A percentile compares a stretch with the other conserved stretches of the same genome.
phyloP scores from a whole-genome alignment of 73 alveolate genomes.

The Symbiodinium pilosum region DNA sequence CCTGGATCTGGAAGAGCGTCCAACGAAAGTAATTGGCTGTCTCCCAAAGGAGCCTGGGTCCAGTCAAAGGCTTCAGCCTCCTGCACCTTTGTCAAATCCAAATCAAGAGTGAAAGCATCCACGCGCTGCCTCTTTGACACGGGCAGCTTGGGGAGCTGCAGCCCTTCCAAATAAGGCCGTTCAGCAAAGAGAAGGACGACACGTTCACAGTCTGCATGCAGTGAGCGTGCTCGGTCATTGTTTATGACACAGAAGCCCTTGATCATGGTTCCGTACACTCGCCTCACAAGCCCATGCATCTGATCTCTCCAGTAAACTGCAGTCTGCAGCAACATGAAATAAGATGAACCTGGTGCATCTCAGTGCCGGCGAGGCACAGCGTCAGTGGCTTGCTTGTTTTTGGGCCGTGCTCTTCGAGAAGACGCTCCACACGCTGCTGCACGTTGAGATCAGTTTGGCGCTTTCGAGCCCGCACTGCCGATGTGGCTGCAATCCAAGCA shows the following conservation, averaged over 20 bases:
- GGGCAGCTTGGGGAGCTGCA: constrained; percentile 21
- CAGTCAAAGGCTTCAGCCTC: constrained; percentile 78
- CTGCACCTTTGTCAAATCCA: constrained; percentile 45
- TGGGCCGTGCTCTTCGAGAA: constrained; percentile 41
- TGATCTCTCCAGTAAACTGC: background rate
- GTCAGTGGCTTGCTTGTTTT: constrained; percentile 39
- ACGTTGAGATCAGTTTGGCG: constrained; percentile 83
- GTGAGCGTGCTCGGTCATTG: constrained; percentile 63
- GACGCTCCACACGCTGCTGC: constrained; percentile 72
- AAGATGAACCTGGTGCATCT: background rate
- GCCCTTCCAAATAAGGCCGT: constrained; percentile 30
- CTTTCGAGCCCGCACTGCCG: constrained; percentile 67
- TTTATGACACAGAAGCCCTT: constrained; percentile 86
- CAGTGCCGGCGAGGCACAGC: constrained; percentile 15
- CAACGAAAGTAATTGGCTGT: background rate
- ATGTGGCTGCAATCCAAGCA: constrained; percentile 76
- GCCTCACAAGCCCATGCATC: background rate
- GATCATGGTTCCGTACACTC: constrained; percentile 44
- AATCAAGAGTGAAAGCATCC: constrained; percentile 50
- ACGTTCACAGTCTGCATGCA: constrained; percentile 54
- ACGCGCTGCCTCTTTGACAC: constrained; percentile 76
- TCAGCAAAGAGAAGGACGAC: constrained; percentile 71
- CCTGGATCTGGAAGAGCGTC: background rate
- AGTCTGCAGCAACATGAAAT: background rate
- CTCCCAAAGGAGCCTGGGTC: constrained; percentile 88